These are phyloP conservation scores for Sungouiella thailandica DNA, from an alignment of 805 yeast species.

Conservation along the genomic window DNA sequence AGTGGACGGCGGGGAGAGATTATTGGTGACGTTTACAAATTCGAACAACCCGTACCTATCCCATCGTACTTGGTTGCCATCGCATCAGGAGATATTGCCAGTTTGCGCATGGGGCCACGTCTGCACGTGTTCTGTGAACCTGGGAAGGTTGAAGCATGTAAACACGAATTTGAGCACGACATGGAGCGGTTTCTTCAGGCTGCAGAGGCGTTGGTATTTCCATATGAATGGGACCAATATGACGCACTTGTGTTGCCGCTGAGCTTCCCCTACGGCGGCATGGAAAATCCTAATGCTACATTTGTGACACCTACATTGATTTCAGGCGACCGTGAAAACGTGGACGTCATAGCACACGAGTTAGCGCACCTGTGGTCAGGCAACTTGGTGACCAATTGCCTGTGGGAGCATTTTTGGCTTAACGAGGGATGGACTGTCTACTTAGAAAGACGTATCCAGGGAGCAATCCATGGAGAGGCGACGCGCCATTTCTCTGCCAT, in stretches of 20 bases:
- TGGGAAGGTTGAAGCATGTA: conserved; percentile 56
- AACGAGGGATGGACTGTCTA: conserved; percentile 97
- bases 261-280: conserved; percentile 84
- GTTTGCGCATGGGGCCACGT: conserved; percentile 76
- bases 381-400: conserved; percentile 81
- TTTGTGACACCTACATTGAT: conserved; percentile 87
- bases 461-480: conserved; percentile 71
- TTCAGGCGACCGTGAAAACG: conserved; percentile 79
- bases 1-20: conserved; percentile 49
- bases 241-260: conserved; percentile 78
- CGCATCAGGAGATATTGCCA: conserved; percentile 74
- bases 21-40: conserved; percentile 36
- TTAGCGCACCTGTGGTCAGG: conserved; percentile 93
- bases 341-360: conserved; percentile 90
- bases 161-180: conserved; percentile 76
- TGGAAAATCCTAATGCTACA: conserved; percentile 91
- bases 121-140: conserved; percentile 82
- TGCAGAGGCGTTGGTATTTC: conserved; percentile 72
- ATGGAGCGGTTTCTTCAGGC: conserved; percentile 73
- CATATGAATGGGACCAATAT: conserved; percentile 81
- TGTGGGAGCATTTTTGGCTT: conserved; percentile 93
- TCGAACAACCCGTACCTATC: conserved; percentile 74
- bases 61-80: conserved; percentile 81
- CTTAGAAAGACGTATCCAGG: conserved; percentile 78
- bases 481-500: conserved; percentile 77